Base-by-base conservation (phyloP, 1,284 basidiomycete genomes). In the Ceratobasidium sp. region DNA sequence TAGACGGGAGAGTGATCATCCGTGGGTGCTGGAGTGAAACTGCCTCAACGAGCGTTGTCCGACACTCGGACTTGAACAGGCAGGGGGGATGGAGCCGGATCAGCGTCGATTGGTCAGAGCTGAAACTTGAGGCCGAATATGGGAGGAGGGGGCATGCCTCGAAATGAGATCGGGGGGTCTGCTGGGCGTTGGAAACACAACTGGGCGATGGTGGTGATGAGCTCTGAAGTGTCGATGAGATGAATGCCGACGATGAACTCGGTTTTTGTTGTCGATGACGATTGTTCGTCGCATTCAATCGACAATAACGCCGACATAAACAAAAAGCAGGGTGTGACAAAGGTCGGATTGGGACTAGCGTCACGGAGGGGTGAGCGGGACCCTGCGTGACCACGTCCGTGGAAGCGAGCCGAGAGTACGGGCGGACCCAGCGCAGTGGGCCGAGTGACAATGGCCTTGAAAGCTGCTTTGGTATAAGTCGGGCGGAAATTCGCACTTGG, bases 311-410 rank as follows among this genome's bases (percentile, higher is more conserved):
- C n/a, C 34, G 12, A 21, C 30, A 32, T 10, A 26, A 18, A 21
- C 8, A 18, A 58, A 58, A 58, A 58, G 55, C 55, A 39, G 50
- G 55, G 55, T 12, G 55, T 58, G 55, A 58, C 55, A 58, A 58
- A 58, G 55, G 55, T 39, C 55, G 21, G 2, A 39, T 41, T n/a
- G 32, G 55, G 55, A 32, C 26, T 53, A 50, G 48, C 18, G 36
- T 58, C 32, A 58, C 34, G n/a, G 3, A 14, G 55, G 26, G 32
- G 8, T 26, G n/a, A 9, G 4, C 21, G 46, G 16, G 46, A 48
- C 46, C 46, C 46, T 48, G 16, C 28, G 18, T 8, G n/a, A n/a
- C n/a, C 12, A 14, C 32, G 18, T 59, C 58, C 36, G 36, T 21
- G n/a, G 23, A 23, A n/a, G n/a, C 55, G 30, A 21, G 26, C 2